A percentile compares a stretch with the other conserved stretches of the same genome.
phyloP scores from a whole-genome alignment of 768 basidiomycete genomes.

The Mycena alexandri region DNA sequence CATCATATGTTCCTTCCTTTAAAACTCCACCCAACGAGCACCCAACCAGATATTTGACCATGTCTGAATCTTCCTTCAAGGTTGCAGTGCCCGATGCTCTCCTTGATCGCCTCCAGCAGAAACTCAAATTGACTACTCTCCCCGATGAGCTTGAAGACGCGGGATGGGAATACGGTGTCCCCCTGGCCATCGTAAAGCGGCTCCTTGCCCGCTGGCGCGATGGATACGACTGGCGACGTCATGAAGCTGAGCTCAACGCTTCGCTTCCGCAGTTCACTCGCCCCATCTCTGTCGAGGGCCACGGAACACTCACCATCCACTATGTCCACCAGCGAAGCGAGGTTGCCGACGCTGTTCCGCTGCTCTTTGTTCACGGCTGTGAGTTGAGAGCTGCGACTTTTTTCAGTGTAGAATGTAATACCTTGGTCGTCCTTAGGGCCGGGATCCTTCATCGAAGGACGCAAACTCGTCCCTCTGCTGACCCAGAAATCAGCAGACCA shows the following conservation, averaged over 20 bases:
- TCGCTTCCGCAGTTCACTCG: conserved; percentile 26
- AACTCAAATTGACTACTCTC: conserved; percentile 15
- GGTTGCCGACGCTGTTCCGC: conserved; percentile 9
- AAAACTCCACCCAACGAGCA: too few species aligned
- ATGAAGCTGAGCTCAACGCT: conserved; percentile 27
- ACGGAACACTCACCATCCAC: conserved; percentile 24
- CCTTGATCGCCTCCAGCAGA: conserved; percentile 15
- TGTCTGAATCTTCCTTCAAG: conserved; percentile 28
- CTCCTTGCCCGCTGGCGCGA: conserved; percentile 27
- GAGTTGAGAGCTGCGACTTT: background rate
- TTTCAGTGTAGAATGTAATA: too few species aligned
- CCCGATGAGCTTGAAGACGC: conserved; percentile 27
- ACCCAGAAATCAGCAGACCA: conserved; percentile 53
- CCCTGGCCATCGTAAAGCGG: conserved; percentile 21
- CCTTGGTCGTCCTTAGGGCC: conserved; percentile 66
- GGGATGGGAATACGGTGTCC: conserved; percentile 31
- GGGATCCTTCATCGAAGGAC: conserved; percentile 55
- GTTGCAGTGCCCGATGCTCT: conserved; percentile 17
- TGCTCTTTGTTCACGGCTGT: conserved; percentile 32
- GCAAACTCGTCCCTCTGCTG: conserved; percentile 46
- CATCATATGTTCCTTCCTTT: too few species aligned
- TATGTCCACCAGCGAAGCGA: conserved; percentile 28
- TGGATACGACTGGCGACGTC: conserved; percentile 27
- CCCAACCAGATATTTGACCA: background rate
- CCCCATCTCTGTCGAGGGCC: conserved; percentile 23